Evolutionary conservation across 352 stramenopile genomes (phyloP).

Genomic region (Thalassiosira delicatula): DNA sequence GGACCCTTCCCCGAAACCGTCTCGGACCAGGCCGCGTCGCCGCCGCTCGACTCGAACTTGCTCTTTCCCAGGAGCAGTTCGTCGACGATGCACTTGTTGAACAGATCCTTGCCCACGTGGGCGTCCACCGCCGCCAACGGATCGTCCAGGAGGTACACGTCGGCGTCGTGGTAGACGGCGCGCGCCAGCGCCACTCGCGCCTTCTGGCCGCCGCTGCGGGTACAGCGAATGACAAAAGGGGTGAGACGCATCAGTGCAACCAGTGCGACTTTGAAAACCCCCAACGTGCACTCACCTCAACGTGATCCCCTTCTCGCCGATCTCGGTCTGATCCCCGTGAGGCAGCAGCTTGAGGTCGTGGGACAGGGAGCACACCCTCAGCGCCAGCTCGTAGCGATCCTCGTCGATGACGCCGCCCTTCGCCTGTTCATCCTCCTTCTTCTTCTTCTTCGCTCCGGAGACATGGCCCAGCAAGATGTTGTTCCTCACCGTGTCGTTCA

Average conservation of each 20-base stretch:
- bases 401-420: slow-evolving; percentile 79
- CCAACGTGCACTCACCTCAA: too few species aligned
- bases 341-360: slow-evolving; percentile 87
- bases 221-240: too few species aligned
- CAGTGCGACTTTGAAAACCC: too few species aligned
- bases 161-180: slow-evolving; percentile 73
- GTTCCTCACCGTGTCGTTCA: slow-evolving; percentile 85
- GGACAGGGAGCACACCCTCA: slow-evolving; percentile 84
- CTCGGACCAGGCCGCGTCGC: too few species aligned
- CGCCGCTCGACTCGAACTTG: too few species aligned
- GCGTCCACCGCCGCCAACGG: slow-evolving; percentile 94
- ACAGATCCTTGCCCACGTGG: slow-evolving; percentile 94
- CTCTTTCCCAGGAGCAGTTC: slow-evolving; percentile 55
- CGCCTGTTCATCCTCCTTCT: too few species aligned
- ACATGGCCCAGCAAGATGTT: slow-evolving; percentile 87
- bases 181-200: slow-evolving; percentile 76
- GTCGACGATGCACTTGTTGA: slow-evolving; percentile 89
- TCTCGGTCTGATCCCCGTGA: slow-evolving; percentile 86
- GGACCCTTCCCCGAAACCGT: too few species aligned
- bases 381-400: slow-evolving; percentile 79
- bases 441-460: too few species aligned
- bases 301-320: slow-evolving; percentile 86
- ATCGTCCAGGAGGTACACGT: slow-evolving; percentile 91
- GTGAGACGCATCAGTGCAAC: too few species aligned
- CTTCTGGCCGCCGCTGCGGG: slow-evolving; percentile 86